These are phyloP conservation scores for Tylopilus felleus DNA, from an alignment of 768 basidiomycete genomes.

Conservation along the genomic window DNA sequence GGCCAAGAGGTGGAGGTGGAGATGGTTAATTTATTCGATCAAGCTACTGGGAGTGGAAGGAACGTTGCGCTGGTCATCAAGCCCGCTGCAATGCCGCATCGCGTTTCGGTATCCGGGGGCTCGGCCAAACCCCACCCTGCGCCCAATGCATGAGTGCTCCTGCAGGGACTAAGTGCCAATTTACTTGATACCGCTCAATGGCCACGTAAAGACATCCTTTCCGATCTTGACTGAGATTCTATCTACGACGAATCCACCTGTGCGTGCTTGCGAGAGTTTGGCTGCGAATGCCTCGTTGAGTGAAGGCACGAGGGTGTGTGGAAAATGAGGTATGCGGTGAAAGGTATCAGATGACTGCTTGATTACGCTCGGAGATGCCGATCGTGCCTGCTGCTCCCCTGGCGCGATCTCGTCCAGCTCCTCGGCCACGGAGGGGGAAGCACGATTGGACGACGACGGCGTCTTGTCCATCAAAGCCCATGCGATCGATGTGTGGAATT, in stretches of 20 bases:
- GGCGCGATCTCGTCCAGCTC: constrained; percentile 5
- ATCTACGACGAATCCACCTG: constrained; percentile 51
- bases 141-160: constrained; percentile 5
- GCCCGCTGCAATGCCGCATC: constrained; percentile 23
- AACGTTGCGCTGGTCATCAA: constrained; percentile 63
- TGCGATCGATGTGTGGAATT: constrained; percentile 86
- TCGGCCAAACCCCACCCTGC: constrained; percentile 2
- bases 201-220: constrained; percentile 56
- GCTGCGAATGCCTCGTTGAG: constrained; percentile 50
- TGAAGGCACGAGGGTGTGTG: constrained; percentile 40
- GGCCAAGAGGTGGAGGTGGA: constrained; percentile 36
- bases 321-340: constrained; percentile 51
- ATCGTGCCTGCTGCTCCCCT: constrained; percentile 5
- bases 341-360: constrained; percentile 29
- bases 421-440: background rate
- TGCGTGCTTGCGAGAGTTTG: constrained; percentile 38
- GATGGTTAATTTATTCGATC: constrained; percentile 69
- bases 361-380: background rate
- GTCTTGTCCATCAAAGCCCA: constrained; percentile 67
- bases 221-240: constrained; percentile 67
- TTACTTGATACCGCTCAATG: constrained; percentile 22
- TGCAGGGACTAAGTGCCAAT: constrained; percentile 10
- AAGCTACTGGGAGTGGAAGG: constrained; percentile 65
- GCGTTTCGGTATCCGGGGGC: constrained; percentile 5
- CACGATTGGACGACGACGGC: constrained; percentile 1